Evolutionary conservation across 345 rosid genomes (phyloP).

Genomic region (Luvunga scandens): DNA sequence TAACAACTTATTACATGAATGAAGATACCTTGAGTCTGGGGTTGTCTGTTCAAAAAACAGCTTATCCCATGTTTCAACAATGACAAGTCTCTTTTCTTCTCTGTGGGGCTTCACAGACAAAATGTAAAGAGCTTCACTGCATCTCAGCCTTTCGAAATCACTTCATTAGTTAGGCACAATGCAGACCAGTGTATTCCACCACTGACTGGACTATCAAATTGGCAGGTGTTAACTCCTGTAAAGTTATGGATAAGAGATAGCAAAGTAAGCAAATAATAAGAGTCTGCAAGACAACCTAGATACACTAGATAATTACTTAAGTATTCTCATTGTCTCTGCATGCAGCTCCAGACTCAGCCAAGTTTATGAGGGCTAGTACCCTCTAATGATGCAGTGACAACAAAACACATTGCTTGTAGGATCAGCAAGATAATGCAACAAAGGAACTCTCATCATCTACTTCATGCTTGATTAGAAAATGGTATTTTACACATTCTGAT

Average conservation of each 20-base stretch:
- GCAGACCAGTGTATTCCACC: not conserved
- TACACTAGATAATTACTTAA: not conserved
- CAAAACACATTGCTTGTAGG: not conserved
- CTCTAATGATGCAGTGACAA: not conserved
- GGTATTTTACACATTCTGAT: not conserved
- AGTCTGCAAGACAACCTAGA: not conserved
- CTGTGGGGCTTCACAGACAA: not conserved
- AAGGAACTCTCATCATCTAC: not conserved
- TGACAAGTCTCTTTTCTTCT: not conserved
- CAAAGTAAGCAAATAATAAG: not conserved
- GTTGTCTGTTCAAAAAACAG: not conserved
- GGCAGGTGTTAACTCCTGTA: not conserved
- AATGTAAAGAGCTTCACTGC: not conserved
- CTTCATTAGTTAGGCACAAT: no score
- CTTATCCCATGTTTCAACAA: not conserved
- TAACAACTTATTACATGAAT: not conserved
- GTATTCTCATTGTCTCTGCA: not conserved
- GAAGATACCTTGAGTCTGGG: not conserved
- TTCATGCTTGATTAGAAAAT: not conserved
- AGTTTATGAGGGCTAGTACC: not conserved
- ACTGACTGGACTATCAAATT: not conserved
- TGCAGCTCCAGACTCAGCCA: not conserved
- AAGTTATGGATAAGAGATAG: not conserved
- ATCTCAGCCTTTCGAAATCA: not conserved
- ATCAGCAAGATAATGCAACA: not conserved